These are phyloP conservation scores for Saccharomycopsis synnaedendra DNA, from an alignment of 805 yeast genomes.

Conservation along the genomic window DNA sequence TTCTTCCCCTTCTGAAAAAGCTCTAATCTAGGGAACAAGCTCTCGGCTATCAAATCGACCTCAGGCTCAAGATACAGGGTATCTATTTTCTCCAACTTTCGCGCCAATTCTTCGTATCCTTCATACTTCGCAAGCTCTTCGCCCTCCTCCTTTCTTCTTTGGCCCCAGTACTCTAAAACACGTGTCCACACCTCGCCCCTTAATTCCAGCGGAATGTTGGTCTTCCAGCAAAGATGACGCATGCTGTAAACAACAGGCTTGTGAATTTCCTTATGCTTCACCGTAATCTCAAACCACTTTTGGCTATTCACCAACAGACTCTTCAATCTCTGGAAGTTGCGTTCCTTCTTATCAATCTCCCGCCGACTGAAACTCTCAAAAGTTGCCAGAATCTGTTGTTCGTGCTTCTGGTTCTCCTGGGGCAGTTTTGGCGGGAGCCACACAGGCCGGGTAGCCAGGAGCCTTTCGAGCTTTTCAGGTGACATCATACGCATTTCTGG, in stretches of 20 bases:
- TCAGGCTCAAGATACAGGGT: constrained; percentile 13
- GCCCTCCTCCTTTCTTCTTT: neutral
- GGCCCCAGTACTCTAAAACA: constrained; percentile 11
- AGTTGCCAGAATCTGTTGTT: constrained; percentile 35
- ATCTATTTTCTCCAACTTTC: constrained; percentile 8
- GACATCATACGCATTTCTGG: constrained; percentile 46
- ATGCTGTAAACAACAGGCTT: constrained; percentile 11
- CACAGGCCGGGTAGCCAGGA: constrained; percentile 56
- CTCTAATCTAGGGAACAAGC: constrained; percentile 11
- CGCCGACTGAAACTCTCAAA: constrained; percentile 12
- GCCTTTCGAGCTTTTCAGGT: constrained; percentile 40
- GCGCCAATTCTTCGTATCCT: constrained; percentile 5
- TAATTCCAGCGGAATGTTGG: constrained; percentile 14
- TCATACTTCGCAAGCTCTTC: neutral
- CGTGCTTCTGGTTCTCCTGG: constrained; percentile 43
- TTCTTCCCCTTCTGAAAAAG: constrained; percentile 13
- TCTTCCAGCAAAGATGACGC: constrained; percentile 16
- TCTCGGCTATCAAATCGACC: constrained; percentile 11
- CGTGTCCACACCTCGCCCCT: constrained; percentile 12
- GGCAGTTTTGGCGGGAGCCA: constrained; percentile 59
- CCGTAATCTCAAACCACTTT: constrained; percentile 17
- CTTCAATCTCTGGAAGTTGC: constrained; percentile 10
- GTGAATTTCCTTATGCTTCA: constrained; percentile 15
- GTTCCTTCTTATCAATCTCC: constrained; percentile 14
- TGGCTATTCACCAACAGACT: constrained; percentile 11